Evolutionary conservation across 2,329 filamentous ascomycete species (phyloP).

Genomic region (Pseudogymnoascus sp.): DNA sequence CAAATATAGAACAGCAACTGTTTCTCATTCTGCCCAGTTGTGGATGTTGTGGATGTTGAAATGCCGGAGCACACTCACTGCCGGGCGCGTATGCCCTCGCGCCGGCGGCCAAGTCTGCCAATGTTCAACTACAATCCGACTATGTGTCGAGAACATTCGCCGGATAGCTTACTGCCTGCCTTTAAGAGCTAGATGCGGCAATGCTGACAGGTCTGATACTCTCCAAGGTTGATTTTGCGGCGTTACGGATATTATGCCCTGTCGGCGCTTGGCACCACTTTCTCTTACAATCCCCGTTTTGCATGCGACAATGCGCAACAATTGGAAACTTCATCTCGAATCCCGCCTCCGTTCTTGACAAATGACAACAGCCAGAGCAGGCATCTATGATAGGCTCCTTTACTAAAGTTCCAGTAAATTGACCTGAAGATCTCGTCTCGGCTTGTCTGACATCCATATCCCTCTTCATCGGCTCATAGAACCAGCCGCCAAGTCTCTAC

Average conservation of each 20-base stretch:
- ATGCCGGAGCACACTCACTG: not conserved
- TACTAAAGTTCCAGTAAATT: not conserved
- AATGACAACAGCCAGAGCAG: not conserved
- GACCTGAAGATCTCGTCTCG: not conserved
- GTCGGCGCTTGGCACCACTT: not conserved
- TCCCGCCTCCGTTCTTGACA: not conserved
- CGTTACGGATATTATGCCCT: not conserved
- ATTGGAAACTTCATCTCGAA: not conserved
- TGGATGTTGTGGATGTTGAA: not conserved
- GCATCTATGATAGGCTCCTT: not conserved
- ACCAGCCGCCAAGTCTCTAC: not conserved
- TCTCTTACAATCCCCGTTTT: not conserved
- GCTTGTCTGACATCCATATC: not conserved
- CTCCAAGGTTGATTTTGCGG: not conserved
- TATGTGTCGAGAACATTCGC: not conserved
- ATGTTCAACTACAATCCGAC: not conserved
- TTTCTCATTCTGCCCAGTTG: not conserved
- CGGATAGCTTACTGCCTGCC: not conserved
- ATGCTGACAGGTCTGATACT: not conserved
- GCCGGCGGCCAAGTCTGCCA: not conserved
- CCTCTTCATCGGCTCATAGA: not conserved
- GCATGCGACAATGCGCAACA: not conserved
- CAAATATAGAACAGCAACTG: constrained; percentile 2
- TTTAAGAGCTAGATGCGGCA: not conserved
- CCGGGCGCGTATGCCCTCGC: not conserved